These are phyloP conservation scores for Xerocomellus chrysenteron DNA, from an alignment of 768 basidiomycete genomes.

Conservation along the genomic window DNA sequence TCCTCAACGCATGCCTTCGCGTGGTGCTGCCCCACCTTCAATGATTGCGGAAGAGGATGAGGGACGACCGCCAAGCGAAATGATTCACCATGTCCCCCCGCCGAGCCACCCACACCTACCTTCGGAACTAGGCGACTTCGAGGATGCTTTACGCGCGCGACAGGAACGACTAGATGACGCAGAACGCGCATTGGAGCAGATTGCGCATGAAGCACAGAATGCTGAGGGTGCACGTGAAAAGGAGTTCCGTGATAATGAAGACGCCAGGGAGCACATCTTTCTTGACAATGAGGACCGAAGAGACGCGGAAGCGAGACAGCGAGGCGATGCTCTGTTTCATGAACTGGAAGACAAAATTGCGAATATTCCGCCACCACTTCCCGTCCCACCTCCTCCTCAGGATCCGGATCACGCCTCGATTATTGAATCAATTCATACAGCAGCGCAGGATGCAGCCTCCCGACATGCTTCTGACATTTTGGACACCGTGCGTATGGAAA, in stretches of 20 bases:
- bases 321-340: conserved; percentile 23
- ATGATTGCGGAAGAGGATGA: conserved; percentile 19
- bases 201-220: conserved; percentile 49
- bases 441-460: conserved; percentile 53
- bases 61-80: conserved; percentile 22
- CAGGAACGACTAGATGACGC: conserved; percentile 57
- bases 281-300: conserved; percentile 57
- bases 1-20: conserved; percentile 20
- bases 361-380: conserved; percentile 22
- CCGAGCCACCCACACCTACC: conserved; percentile 13
- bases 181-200: conserved; percentile 48
- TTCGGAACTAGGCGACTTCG: conserved; percentile 34
- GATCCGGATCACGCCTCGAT: conserved; percentile 33
- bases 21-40: conserved; percentile 10
- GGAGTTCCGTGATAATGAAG: conserved; percentile 64
- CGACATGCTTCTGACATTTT: conserved; percentile 57
- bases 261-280: conserved; percentile 61
- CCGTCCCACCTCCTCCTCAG: conserved; percentile 17
- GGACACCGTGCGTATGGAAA: conserved; percentile 56
- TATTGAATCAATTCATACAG: conserved; percentile 39
- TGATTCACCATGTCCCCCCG: conserved; percentile 28
- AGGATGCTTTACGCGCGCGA: conserved; percentile 47
- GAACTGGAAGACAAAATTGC: conserved; percentile 31
- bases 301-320: conserved; percentile 51
- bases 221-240: conserved; percentile 64